These are phyloP conservation scores for Diaporthe ampelina DNA, from an alignment of 2,329 filamentous ascomycete species.

Conservation along the genomic window DNA sequence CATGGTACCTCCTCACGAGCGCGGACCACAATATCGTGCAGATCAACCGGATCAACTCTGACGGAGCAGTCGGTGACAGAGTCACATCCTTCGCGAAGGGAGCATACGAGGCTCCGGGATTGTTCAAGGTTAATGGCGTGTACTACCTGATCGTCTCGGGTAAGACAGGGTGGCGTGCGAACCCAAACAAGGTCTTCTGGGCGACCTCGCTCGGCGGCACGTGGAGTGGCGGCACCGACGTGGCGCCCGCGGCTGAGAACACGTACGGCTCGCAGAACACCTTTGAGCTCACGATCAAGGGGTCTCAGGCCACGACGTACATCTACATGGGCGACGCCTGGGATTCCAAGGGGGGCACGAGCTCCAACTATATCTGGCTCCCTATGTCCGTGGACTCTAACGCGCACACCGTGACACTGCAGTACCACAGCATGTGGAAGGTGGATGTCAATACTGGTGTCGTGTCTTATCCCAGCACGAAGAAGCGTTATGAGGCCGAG, in stretches of 20 bases:
- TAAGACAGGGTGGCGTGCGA: conserved; percentile 54
- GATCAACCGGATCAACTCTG: conserved; percentile 54
- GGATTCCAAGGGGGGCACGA: conserved; percentile 52
- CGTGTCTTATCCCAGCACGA: conserved; percentile 49
- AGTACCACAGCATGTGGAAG: conserved; percentile 58
- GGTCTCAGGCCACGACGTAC: conserved; percentile 51
- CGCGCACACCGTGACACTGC: conserved; percentile 50
- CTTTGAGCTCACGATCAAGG: conserved; percentile 52
- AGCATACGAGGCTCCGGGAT: conserved; percentile 53
- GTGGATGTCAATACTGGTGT: conserved; percentile 55
- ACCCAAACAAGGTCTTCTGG: conserved; percentile 55
- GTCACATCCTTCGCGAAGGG: conserved; percentile 49
- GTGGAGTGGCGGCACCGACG: conserved; percentile 52
- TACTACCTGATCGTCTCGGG: conserved; percentile 55
- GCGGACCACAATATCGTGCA: conserved; percentile 58
- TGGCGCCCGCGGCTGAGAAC: conserved; percentile 52
- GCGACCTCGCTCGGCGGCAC: conserved; percentile 50
- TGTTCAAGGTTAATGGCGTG: conserved; percentile 51
- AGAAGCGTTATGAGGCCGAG: conserved; percentile 54
- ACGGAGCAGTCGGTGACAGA: conserved; percentile 52
- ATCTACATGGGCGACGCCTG: conserved; percentile 56
- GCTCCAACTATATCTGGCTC: conserved; percentile 56
- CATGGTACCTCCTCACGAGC: conserved; percentile 56
- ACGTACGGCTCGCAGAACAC: conserved; percentile 56
- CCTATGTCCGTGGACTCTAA: conserved; percentile 53